These are phyloP conservation scores for Panicum virgatum DNA, from an alignment of 202 grass and related monocot genomes.

Conservation along the genomic window DNA sequence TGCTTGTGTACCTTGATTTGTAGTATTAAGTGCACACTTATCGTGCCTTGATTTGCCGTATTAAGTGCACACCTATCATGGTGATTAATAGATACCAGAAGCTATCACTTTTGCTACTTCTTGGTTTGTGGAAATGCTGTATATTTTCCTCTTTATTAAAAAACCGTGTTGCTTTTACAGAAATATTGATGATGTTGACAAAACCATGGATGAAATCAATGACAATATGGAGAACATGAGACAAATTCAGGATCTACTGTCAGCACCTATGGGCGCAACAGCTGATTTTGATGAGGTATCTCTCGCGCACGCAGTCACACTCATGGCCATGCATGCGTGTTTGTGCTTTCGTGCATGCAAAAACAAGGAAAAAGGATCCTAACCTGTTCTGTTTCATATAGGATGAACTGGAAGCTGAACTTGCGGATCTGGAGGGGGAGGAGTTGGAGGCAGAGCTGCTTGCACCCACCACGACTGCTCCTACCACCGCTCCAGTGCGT, in stretches of 20 bases:
- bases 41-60: no score
- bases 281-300: constrained; percentile 88
- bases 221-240: constrained; percentile 96
- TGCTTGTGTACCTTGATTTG: background rate
- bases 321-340: background rate
- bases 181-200: constrained; percentile 89
- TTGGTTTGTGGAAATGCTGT: background rate
- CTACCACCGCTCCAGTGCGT: constrained; percentile 52
- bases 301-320: background rate
- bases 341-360: background rate
- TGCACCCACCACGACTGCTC: constrained; percentile 59
- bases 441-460: constrained; percentile 83
- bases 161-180: constrained; percentile 43
- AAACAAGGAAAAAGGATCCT: background rate
- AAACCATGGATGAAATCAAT: constrained; percentile 98
- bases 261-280: constrained; percentile 74
- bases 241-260: constrained; percentile 78
- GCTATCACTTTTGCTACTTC: background rate
- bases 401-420: constrained; percentile 97
- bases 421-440: constrained; percentile 79
- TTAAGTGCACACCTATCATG: no score
- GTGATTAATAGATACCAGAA: constrained; percentile 1
- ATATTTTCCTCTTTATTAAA: constrained; percentile 31
- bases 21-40: background rate
- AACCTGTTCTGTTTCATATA: constrained; percentile 44